These are phyloP conservation scores for Ogataea parapolymorpha DNA, from an alignment of 805 yeast genomes.

Conservation along the genomic window DNA sequence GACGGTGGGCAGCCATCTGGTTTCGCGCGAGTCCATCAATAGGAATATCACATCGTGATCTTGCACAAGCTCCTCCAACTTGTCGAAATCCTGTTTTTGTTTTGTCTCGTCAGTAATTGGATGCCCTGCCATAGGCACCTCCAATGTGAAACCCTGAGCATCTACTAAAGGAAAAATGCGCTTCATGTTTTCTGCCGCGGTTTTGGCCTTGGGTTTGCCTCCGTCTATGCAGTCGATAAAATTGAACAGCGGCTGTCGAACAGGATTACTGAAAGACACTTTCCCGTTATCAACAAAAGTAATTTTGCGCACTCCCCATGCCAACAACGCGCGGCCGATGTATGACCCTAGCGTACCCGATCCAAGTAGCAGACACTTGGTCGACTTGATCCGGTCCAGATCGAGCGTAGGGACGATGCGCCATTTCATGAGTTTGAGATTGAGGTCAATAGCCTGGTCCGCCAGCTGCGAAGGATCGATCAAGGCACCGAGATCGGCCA, in stretches of 20 bases:
- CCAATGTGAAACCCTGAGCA: slow-evolving; percentile 59
- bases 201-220: slow-evolving; percentile 70
- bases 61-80: slow-evolving; percentile 50
- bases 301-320: slow-evolving; percentile 89
- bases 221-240: slow-evolving; percentile 79
- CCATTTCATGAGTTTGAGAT: slow-evolving; percentile 95
- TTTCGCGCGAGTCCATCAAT: slow-evolving; percentile 90
- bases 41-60: slow-evolving; percentile 76
- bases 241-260: slow-evolving; percentile 81
- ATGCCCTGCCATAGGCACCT: slow-evolving; percentile 97
- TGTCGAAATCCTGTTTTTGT: slow-evolving; percentile 50
- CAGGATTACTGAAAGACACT: slow-evolving; percentile 92
- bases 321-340: slow-evolving; percentile 78
- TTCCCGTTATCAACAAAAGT: slow-evolving; percentile 88
- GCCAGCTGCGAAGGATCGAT: slow-evolving; percentile 81
- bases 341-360: slow-evolving; percentile 96
- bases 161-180: slow-evolving; percentile 77
- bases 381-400: slow-evolving; percentile 56
- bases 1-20: slow-evolving; percentile 96
- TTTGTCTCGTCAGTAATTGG: slow-evolving; percentile 56
- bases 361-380: slow-evolving; percentile 78
- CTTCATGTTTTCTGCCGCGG: slow-evolving; percentile 72
- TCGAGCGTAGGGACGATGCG: slow-evolving; percentile 81
- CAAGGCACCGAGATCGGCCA: slow-evolving; percentile 77
- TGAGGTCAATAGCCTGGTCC: slow-evolving; percentile 88